Evolutionary conservation across 208 protist genomes (phyloP), one percentile per base, ranked within the genome.

Genomic region (Spironucleus salmonicida): DNA sequence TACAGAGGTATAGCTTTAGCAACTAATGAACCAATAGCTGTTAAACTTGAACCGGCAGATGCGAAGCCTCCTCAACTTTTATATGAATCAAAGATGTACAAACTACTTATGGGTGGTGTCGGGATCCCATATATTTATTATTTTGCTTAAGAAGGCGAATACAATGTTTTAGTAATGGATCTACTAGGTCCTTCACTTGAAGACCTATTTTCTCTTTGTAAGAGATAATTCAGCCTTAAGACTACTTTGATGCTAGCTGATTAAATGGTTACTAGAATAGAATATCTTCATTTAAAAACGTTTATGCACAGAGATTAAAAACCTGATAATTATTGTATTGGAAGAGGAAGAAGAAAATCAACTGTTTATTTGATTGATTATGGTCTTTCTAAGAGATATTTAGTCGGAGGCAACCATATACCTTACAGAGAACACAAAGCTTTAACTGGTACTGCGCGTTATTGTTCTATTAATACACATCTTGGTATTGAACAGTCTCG

Each of bases 271-370:
- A 85, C 83, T 13, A 82, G 94, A n/a, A 77, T 98, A 23, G 90
- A 98, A 85, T 95, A 91, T 81, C 80, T 98, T 30, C 95, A 99
- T 84, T 86, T 82, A 0, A 93, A 93, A 59, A 90, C 90, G 71
- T 98, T 96, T 78, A 88, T 99, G 62, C 94, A 98, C 81, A 87
- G 95, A 40, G 93, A 96, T 82, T 87, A 89, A 35, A 90, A 90
- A 68, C 95, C 95, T 23, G 95, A 98, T 81, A 99, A 99, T 85
- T 98, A 98, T 76, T 84, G 98, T 15, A 90, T 98, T 64, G 95
- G 96, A 11, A 78, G 86, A n/a, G 88, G 85, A 26, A 87, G 85
- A 27, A 87, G 92, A 69, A 84, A 78, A 0, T 85, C 90, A 82
- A 85, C 89, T 38, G 78, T 95, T 1, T 87, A 93, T 81, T 77